Conservation (phyloP, 2,329 filamentous ascomycete species). For the Teratosphaeria epicoccoides region DNA sequence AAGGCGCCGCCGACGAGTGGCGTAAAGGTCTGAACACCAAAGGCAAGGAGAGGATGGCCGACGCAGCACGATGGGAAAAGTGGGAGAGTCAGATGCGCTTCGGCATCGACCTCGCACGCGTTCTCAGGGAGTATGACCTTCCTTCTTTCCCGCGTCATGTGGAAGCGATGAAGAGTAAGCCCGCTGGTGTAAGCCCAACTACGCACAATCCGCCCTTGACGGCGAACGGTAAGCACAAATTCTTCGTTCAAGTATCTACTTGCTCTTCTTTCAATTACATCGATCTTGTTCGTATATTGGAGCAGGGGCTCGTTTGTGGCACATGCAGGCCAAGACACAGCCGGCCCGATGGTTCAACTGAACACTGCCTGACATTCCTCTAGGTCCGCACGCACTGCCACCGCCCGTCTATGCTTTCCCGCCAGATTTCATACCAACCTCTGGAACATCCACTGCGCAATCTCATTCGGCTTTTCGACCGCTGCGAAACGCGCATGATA, state of each 20-base stretch:
- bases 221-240: slow-evolving; percentile 18
- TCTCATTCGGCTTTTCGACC: slow-evolving; percentile 3
- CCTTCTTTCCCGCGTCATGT: slow-evolving; percentile 17
- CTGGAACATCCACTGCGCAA: background rate
- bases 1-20: slow-evolving; percentile 64
- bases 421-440: slow-evolving; percentile 1
- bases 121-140: slow-evolving; percentile 25
- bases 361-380: slow-evolving; percentile 7
- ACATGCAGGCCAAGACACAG: background rate
- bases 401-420: slow-evolving; percentile 19
- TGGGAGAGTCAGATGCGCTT: slow-evolving; percentile 44
- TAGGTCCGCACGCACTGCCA: slow-evolving; percentile 20
- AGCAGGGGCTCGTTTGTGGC: background rate
- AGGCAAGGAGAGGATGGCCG: slow-evolving; percentile 50
- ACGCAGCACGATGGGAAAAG: slow-evolving; percentile 62
- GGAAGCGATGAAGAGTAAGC: slow-evolving; percentile 13
- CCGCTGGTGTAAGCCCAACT: slow-evolving; percentile 12
- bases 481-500: slow-evolving; percentile 51
- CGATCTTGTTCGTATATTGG: background rate
- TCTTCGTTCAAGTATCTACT: background rate
- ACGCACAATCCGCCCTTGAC: slow-evolving; percentile 7
- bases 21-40: slow-evolving; percentile 59
- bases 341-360: background rate
- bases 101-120: slow-evolving; percentile 17
- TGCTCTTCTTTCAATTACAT: background rate